These are phyloP conservation scores for Trichosanthes cucumerina DNA, from an alignment of 306 rosid species.

Conservation along the genomic window DNA sequence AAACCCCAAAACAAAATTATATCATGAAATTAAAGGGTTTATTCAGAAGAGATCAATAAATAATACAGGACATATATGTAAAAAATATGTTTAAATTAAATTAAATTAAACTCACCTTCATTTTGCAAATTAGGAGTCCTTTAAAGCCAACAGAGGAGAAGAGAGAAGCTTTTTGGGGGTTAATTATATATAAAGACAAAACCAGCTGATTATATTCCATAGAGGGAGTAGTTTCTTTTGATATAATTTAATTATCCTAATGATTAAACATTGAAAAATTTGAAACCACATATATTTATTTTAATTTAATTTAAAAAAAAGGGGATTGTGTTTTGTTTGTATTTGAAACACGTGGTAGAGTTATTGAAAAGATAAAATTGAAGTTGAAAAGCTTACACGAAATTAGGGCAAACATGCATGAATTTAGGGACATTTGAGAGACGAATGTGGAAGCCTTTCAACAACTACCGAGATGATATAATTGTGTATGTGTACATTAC, in stretches of 20 bases:
- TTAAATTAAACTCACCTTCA: not conserved
- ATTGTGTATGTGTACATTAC: not conserved
- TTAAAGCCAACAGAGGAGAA: not conserved
- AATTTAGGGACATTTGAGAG: not conserved
- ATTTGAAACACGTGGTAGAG: not conserved
- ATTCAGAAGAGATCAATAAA: not conserved
- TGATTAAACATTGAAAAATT: no score
- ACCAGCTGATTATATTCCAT: not conserved
- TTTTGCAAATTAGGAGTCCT: not conserved
- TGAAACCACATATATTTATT: no score
- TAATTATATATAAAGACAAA: not conserved
- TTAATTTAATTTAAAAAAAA: no score
- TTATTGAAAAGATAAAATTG: not conserved
- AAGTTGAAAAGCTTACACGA: not conserved
- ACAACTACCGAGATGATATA: conserved; percentile 1
- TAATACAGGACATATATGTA: no score
- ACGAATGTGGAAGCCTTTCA: not conserved
- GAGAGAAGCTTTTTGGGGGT: not conserved
- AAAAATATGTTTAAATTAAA: not conserved
- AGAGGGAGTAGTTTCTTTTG: not conserved
- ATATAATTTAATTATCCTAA: no score
- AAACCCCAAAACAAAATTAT: not conserved
- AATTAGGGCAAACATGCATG: not conserved
- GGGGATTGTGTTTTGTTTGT: not conserved
- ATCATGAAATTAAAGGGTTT: not conserved